Conservation (phyloP, 352 stramenopile species). For the Pythium apleroticum region DNA sequence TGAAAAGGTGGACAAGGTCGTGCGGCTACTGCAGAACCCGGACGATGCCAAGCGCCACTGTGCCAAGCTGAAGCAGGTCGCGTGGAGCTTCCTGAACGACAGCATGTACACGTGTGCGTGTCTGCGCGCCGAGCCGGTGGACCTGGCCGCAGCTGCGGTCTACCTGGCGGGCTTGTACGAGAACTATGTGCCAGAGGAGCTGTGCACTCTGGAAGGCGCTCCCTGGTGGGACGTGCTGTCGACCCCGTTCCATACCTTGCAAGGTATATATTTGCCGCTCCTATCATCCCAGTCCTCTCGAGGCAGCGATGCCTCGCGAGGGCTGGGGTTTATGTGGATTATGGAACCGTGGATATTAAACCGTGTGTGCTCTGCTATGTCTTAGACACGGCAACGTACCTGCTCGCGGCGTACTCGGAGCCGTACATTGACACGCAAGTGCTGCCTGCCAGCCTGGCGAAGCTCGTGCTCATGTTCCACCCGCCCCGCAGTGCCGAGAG, state of each 20-base stretch:
- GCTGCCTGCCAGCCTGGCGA: constrained; percentile 65
- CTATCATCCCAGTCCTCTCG: constrained; percentile 9
- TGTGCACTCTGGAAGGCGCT: constrained; percentile 53
- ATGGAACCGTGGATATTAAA: constrained; percentile 64
- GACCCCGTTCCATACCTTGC: constrained; percentile 69
- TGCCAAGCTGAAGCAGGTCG: constrained; percentile 83
- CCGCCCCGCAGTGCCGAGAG: constrained; percentile 57
- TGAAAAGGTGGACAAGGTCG: constrained; percentile 83
- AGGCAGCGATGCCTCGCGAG: not conserved
- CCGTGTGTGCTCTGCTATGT: constrained; percentile 53
- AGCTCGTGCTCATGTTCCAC: constrained; percentile 76
- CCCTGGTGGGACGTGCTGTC: constrained; percentile 74
- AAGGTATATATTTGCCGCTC: constrained; percentile 67
- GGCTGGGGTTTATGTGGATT: constrained; percentile 12
- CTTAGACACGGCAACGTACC: constrained; percentile 75
- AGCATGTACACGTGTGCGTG: constrained; percentile 85
- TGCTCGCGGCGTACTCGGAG: constrained; percentile 75
- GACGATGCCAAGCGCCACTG: constrained; percentile 58
- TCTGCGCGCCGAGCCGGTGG: constrained; percentile 63
- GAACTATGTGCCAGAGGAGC: constrained; percentile 64
- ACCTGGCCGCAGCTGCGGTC: constrained; percentile 77
- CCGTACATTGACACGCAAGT: constrained; percentile 80
- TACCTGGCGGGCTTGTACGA: constrained; percentile 85
- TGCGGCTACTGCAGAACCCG: constrained; percentile 57
- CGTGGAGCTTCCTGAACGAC: constrained; percentile 90